Evolutionary conservation across 768 basidiomycete species (phyloP).

Genomic region (Tremella mesenterica): DNA sequence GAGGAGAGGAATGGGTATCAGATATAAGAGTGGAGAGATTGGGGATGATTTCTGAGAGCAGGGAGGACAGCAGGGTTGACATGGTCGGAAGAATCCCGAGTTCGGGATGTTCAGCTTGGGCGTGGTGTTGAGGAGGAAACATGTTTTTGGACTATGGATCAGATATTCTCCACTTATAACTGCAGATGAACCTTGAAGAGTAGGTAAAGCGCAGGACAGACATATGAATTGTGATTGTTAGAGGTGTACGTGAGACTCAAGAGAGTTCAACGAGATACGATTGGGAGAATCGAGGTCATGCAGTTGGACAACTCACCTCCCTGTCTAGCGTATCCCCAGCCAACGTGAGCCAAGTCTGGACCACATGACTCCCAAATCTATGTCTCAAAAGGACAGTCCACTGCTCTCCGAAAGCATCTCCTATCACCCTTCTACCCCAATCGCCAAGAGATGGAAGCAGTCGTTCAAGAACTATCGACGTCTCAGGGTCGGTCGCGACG

Average conservation of each 20-base stretch:
- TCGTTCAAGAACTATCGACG: slow-evolving; percentile 79
- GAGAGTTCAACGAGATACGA: neutral
- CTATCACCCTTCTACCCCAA: slow-evolving; percentile 81
- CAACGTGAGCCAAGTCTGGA: slow-evolving; percentile 69
- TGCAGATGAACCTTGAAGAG: too few species aligned
- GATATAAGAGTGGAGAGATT: slow-evolving; percentile 59
- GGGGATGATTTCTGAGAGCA: slow-evolving; percentile 49
- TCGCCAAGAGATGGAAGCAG: slow-evolving; percentile 92
- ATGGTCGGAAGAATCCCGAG: slow-evolving; percentile 41
- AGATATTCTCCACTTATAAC: too few species aligned
- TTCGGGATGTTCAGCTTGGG: slow-evolving; percentile 15
- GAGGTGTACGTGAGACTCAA: neutral
- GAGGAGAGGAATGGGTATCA: slow-evolving; percentile 86
- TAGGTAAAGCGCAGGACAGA: too few species aligned
- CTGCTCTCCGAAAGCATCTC: slow-evolving; percentile 80
- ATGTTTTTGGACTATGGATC: slow-evolving; percentile 17
- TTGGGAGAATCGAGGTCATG: too few species aligned
- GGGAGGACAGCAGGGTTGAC: slow-evolving; percentile 35
- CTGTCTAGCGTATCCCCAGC: slow-evolving; percentile 47
- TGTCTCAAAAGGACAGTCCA: slow-evolving; percentile 57
- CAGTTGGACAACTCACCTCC: slow-evolving; percentile 37
- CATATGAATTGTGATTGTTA: neutral
- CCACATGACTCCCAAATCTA: slow-evolving; percentile 91
- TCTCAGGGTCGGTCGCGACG: slow-evolving; percentile 87
- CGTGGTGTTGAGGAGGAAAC: slow-evolving; percentile 45